Evolutionary conservation across 345 rosid species (phyloP).

Genomic region (Rhizophora mangle): DNA sequence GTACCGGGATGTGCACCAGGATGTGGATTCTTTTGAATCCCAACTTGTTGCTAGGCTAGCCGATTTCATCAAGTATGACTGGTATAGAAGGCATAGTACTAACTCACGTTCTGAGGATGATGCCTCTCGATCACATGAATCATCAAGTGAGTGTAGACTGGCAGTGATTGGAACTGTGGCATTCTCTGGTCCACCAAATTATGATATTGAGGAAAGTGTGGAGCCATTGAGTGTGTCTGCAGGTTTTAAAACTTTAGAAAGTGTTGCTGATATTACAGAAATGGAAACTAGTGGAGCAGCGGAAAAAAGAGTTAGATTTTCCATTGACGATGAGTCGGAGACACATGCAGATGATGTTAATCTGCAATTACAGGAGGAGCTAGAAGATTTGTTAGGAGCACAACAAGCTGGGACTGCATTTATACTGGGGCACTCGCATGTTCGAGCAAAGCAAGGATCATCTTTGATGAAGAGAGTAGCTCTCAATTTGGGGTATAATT

Average conservation of each 20-base stretch:
- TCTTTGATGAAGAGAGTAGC: slow-evolving; percentile 73
- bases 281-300: slow-evolving; percentile 41
- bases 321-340: slow-evolving; percentile 46
- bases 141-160: slow-evolving; percentile 58
- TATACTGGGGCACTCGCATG: slow-evolving; percentile 90
- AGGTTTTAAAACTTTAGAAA: slow-evolving; percentile 64
- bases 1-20: slow-evolving; percentile 95
- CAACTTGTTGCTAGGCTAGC: slow-evolving; percentile 66
- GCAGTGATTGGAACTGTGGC: slow-evolving; percentile 72
- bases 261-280: slow-evolving; percentile 63
- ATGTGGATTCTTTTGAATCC: slow-evolving; percentile 77
- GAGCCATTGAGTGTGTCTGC: slow-evolving; percentile 68
- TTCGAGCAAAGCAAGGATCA: slow-evolving; percentile 91
- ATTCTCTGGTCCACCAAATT: slow-evolving; percentile 39
- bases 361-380: slow-evolving; percentile 51
- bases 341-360: slow-evolving; percentile 31
- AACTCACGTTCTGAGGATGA: slow-evolving; percentile 15
- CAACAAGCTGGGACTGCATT: slow-evolving; percentile 84
- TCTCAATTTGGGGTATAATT: slow-evolving; percentile 73
- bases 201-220: slow-evolving; percentile 56
- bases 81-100: slow-evolving; percentile 33
- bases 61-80: slow-evolving; percentile 72
- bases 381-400: slow-evolving; percentile 63
- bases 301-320: slow-evolving; percentile 68
- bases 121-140: slow-evolving; percentile 37